These are phyloP conservation scores for Pistacia atlantica DNA, from an alignment of 345 rosid genomes.

Conservation along the genomic window DNA sequence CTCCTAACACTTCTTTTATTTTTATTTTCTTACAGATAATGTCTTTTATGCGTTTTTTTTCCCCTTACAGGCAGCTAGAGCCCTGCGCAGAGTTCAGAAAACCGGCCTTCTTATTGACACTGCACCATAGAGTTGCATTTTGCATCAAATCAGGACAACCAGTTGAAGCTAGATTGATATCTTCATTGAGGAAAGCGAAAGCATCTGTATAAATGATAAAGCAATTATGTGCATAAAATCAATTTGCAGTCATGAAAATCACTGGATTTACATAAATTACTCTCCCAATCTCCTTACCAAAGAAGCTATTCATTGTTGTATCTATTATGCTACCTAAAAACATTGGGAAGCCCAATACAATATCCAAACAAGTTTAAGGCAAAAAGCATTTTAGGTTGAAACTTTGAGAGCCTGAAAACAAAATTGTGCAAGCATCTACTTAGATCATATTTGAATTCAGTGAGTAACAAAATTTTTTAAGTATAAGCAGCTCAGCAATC, in stretches of 20 bases:
- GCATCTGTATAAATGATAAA: background rate
- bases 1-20: too few species aligned
- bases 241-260: background rate
- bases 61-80: slow-evolving; percentile 31
- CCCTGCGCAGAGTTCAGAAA: slow-evolving; percentile 18
- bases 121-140: background rate
- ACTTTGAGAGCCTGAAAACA: background rate
- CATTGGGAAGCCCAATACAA: too few species aligned
- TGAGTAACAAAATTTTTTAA: background rate
- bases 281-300: too few species aligned
- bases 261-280: too few species aligned
- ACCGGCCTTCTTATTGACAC: background rate
- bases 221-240: background rate
- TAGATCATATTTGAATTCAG: background rate
- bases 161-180: background rate
- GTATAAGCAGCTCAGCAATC: background rate
- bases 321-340: too few species aligned
- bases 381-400: too few species aligned
- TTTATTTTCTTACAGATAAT: too few species aligned
- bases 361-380: too few species aligned
- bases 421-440: background rate
- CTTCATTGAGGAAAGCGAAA: too few species aligned
- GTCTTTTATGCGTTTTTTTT: too few species aligned
- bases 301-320: too few species aligned
- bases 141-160: background rate